Base-by-base conservation (phyloP, 2,329 filamentous ascomycete species). In the Parasarocladium wereldwijsianum region DNA sequence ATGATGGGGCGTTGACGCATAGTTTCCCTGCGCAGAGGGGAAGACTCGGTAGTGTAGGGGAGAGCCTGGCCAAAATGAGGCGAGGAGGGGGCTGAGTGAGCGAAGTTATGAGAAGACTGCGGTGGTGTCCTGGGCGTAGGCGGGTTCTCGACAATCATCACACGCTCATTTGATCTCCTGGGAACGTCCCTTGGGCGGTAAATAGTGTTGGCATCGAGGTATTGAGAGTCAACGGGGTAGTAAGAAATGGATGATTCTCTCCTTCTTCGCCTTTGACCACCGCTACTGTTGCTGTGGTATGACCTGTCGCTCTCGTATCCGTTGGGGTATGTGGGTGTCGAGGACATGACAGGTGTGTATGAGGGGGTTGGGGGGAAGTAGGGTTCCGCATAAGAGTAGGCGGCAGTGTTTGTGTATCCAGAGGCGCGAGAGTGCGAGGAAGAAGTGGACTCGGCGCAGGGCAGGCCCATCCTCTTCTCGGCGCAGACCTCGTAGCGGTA, bases 101-200 rank as follows among this genome's bases (percentile, higher is more conserved):
- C 51, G 12, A 49, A 46, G 32, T 36, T 39, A 40, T 51, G 58
- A 17, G 17, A 30, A 19, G 45, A 42, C 36, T 54, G 58, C n/a
- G 63, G 59, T 16, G 63, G 58, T 17, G 60, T 61, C 33, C 56
- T 52, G 20, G 61, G 55, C 7, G 55, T 57, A 9, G 60, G 54
- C 3, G 59, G 58, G 37, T 50, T 50, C 35, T 64, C 55, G 30
- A 60, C 51, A 33, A 66, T 50, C 32, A 60, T 40, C 31, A 58
- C 49, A 33, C 60, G 57, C 36, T 66, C 60, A 29, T 50, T 49
- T 34, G 49, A 50, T 24, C 51, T 36, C 21, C 34, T 26, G 26
- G 30, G 36, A 27, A 43, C 41, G 31, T 47, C 42, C 21, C 45
- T 46, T 13, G 17, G 8, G 11, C 28, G 28, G 28, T 24, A 30